Evolutionary conservation across 768 basidiomycete species (phyloP), one percentile per base, ranked within the genome.

Genomic region (Amanita pseudoporphyria): DNA sequence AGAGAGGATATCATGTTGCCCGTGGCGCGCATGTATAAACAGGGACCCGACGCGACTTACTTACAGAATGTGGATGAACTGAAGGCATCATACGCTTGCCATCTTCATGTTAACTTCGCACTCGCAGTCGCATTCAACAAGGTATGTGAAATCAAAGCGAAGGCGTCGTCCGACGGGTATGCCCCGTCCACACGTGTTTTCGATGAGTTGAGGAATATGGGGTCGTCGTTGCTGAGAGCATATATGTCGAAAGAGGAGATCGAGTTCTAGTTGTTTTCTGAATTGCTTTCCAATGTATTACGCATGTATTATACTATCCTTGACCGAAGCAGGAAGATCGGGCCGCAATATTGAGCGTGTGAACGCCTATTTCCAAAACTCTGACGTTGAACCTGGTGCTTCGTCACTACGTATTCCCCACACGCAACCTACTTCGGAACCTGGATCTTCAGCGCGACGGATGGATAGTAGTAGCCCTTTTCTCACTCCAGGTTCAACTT

Each of bases 31-130:
- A 56, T 52, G 28, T 78, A 58, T 46, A 57, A 50, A 5, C 21
- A 57, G 55, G 64, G 60, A 31, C 61, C 67, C 10, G 60, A 43
- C 26, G 59, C 67, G 0, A 6, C 33, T 33, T 60, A 65, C 12
- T 60, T 62, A 43, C 58, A 38, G 43, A 66, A 68, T 33, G 39
- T 72, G 18, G 66, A 72, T 6, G 62, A 73, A 42, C 56, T 82
- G 19, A 81, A 78, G 56, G 80, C 82, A 0, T 82, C 83, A 0
- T 78, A 68, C 35, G 82, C 84, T 0, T 77, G 76, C 47, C 30
- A 4, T 0, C 46, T 55, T n/a, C 53, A 53, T 1, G 26, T 54
- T 6, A 48, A 7, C 0, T 82, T 84, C 47, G 81, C 64, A 0
- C 81, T 81, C 56, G 54, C 55, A 0, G 71, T 84, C 28, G 81